These are phyloP conservation scores for Schwanniomyces sp. DNA, from an alignment of 805 yeast species.

Conservation along the genomic window DNA sequence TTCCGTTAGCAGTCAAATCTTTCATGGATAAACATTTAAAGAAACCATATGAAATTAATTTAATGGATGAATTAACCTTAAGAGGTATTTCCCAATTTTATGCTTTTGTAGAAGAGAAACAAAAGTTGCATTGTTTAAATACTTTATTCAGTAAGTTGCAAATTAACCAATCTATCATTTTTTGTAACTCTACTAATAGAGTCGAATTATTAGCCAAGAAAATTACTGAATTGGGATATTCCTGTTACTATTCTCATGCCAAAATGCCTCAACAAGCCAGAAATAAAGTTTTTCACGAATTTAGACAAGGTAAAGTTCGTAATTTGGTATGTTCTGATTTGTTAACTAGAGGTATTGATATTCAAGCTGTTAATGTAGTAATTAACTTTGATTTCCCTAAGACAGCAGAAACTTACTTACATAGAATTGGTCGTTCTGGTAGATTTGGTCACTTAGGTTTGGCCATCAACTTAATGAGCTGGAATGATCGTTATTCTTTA, in stretches of 20 bases:
- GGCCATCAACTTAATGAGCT: slow-evolving; percentile 93
- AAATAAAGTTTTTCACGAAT: slow-evolving; percentile 97
- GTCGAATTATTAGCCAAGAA: slow-evolving; percentile 95
- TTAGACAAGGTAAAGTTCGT: slow-evolving; percentile 97
- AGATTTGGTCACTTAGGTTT: slow-evolving; percentile 98
- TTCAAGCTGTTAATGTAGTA: slow-evolving; percentile 97
- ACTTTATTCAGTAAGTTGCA: slow-evolving; percentile 91
- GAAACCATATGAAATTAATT: slow-evolving; percentile 91
- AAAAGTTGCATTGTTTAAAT: slow-evolving; percentile 93
- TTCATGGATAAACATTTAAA: slow-evolving; percentile 89
- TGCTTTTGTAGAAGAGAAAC: slow-evolving; percentile 97
- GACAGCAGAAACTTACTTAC: slow-evolving; percentile 95
- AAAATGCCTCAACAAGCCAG: slow-evolving; percentile 97
- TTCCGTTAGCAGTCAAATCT: slow-evolving; percentile 89
- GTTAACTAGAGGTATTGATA: slow-evolving; percentile 97
- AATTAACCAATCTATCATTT: slow-evolving; percentile 94
- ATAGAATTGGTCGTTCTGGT: slow-evolving; percentile 98
- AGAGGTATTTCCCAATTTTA: slow-evolving; percentile 96
- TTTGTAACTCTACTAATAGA: slow-evolving; percentile 95
- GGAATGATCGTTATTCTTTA: slow-evolving; percentile 93
- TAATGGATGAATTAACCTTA: slow-evolving; percentile 96
- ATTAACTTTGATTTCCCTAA: slow-evolving; percentile 98
- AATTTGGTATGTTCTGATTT: slow-evolving; percentile 96
- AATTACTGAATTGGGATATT: slow-evolving; percentile 93
- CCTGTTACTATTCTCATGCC: slow-evolving; percentile 96